Evolutionary conservation across 495 filamentous ascomycete genomes (phyloP).

Genomic region (Trichoderma parareesei): DNA sequence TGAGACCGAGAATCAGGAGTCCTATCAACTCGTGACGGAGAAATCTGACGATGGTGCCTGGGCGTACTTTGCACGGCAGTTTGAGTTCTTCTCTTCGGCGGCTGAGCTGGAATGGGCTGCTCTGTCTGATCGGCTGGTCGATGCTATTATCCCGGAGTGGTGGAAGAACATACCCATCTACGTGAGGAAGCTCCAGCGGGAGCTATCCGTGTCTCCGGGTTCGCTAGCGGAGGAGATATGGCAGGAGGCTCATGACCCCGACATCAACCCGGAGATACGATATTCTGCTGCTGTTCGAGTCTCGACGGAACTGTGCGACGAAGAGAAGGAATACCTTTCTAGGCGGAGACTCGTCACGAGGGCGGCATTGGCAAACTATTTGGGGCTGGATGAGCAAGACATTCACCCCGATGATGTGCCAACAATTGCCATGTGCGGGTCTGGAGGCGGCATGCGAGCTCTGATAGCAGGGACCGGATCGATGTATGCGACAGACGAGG

Average conservation of each 20-base stretch:
- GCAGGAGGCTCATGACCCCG: constrained; percentile 77
- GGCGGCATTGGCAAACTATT: constrained; percentile 69
- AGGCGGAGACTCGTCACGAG: constrained; percentile 56
- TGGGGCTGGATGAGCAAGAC: constrained; percentile 65
- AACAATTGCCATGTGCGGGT: constrained; percentile 84
- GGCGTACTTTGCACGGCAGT: constrained; percentile 49
- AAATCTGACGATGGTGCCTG: constrained; percentile 40
- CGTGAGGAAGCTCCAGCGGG: constrained; percentile 74
- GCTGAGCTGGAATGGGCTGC: constrained; percentile 48
- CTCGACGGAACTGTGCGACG: constrained; percentile 70
- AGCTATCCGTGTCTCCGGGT: constrained; percentile 77
- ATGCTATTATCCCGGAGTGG: constrained; percentile 75
- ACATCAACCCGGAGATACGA: constrained; percentile 76
- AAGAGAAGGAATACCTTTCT: constrained; percentile 64
- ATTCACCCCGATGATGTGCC: constrained; percentile 92
- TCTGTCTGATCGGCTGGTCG: constrained; percentile 57
- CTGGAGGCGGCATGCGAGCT: constrained; percentile 82
- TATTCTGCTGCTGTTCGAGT: constrained; percentile 74
- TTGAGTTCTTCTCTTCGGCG: constrained; percentile 49
- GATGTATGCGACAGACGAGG: constrained; percentile 68
- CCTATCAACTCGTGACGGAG: background rate
- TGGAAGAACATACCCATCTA: constrained; percentile 65
- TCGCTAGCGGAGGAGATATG: constrained; percentile 89
- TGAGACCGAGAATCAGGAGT: background rate
- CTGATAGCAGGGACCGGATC: constrained; percentile 85